A percentile compares a stretch with the other conserved stretches of the same genome.
Evolutionary conservation across 2,329 filamentous ascomycete genomes (phyloP).

Genomic region (Fusarium foetens): DNA sequence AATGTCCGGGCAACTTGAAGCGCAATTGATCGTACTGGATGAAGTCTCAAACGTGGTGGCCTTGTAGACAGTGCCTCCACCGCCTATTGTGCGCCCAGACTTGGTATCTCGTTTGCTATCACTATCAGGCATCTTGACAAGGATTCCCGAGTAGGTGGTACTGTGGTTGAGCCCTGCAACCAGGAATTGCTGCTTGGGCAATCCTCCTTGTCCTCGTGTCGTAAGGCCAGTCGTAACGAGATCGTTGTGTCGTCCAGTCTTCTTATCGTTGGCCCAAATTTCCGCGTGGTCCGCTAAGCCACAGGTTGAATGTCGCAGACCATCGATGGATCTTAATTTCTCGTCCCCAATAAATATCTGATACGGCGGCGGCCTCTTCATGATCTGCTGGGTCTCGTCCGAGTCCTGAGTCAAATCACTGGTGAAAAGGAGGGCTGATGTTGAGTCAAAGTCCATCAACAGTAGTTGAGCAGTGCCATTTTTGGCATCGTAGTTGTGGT

Average conservation of each 20-base stretch:
- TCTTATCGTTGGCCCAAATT: constrained; percentile 63
- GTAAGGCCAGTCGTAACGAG: constrained; percentile 73
- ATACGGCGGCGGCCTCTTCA: constrained; percentile 69
- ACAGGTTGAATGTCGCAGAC: constrained; percentile 83
- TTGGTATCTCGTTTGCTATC: constrained; percentile 54
- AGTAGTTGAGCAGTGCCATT: constrained; percentile 65
- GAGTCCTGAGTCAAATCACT: constrained; percentile 73
- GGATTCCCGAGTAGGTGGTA: constrained; percentile 76
- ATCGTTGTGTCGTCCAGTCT: constrained; percentile 59
- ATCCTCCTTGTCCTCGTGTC: constrained; percentile 69
- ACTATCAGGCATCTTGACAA: constrained; percentile 69
- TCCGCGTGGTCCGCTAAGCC: constrained; percentile 74
- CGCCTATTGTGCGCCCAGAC: constrained; percentile 61
- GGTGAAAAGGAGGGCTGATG: constrained; percentile 81
- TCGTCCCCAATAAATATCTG: constrained; percentile 79
- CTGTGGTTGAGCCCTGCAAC: constrained; percentile 78
- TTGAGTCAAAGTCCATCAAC: constrained; percentile 86
- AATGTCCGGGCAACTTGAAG: background rate
- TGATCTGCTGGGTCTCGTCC: constrained; percentile 63
- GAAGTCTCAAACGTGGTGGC: constrained; percentile 82
- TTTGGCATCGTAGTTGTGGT: constrained; percentile 68
- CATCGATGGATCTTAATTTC: constrained; percentile 69
- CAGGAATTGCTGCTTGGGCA: constrained; percentile 90
- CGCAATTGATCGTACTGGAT: constrained; percentile 64
- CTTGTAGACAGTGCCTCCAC: constrained; percentile 80